Evolutionary conservation across 352 stramenopile species (phyloP).

Genomic region (Phytophthora hibernalis): DNA sequence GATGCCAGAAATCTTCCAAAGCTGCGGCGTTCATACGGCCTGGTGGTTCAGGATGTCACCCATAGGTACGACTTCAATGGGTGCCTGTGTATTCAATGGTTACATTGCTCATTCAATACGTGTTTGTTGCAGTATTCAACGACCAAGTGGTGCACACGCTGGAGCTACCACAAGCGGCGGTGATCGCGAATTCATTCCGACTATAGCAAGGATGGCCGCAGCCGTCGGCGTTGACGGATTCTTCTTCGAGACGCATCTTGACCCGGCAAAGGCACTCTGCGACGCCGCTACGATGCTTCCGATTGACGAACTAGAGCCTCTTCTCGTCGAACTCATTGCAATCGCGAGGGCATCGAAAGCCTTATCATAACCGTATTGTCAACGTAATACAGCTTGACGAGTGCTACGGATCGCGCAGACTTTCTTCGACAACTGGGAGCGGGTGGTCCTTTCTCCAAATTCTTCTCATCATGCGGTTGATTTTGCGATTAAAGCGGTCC

Average conservation of each 20-base stretch:
- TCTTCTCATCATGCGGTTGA: conserved; percentile 81
- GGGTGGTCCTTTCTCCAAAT: conserved; percentile 75
- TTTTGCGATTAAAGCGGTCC: conserved; percentile 81
- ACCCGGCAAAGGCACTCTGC: conserved; percentile 65
- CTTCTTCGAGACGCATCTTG: conserved; percentile 91
- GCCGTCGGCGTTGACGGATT: conserved; percentile 89
- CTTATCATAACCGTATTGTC: conserved; percentile 23
- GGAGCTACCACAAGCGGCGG: conserved; percentile 63
- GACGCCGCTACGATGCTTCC: conserved; percentile 81
- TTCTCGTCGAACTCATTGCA: conserved; percentile 77
- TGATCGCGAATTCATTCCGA: conserved; percentile 85
- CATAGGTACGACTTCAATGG: conserved; percentile 48
- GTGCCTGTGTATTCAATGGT: neutral
- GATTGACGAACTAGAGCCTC: conserved; percentile 66
- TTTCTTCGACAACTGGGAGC: conserved; percentile 78
- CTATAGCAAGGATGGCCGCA: conserved; percentile 84
- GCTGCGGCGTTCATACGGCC: conserved; percentile 56
- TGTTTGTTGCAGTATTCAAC: conserved; percentile 62
- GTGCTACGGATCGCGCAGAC: conserved; percentile 63
- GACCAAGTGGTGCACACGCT: conserved; percentile 51
- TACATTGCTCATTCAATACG: neutral
- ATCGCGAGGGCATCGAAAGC: conserved; percentile 68
- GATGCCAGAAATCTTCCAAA: conserved; percentile 85
- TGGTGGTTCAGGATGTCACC: conserved; percentile 90
- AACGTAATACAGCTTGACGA: conserved; percentile 14